Conservation (phyloP, 2,329 filamentous ascomycete species). For the Fusarium sacchari region DNA sequence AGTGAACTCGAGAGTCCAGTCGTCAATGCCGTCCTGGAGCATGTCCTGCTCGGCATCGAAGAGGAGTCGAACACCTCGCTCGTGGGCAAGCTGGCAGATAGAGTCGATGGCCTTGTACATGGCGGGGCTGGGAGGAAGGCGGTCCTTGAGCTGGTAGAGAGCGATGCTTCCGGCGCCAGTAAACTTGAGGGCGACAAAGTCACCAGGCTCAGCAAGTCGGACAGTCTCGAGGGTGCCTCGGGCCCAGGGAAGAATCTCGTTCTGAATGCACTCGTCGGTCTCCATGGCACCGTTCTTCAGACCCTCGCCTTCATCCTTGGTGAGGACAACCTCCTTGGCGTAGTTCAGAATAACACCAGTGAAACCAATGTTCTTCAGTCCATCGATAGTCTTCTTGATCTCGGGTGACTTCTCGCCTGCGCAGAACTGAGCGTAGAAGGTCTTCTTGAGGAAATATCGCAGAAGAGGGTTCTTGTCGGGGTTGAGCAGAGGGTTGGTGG, state of each 20-base stretch:
- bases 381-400: constrained; percentile 70
- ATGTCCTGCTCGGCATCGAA: constrained; percentile 88
- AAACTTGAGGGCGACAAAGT: constrained; percentile 79
- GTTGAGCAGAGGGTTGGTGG: constrained; percentile 72
- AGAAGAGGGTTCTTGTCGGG: constrained; percentile 81
- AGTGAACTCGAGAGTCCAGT: constrained; percentile 82
- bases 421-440: constrained; percentile 92
- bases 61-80: constrained; percentile 76
- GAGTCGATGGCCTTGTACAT: constrained; percentile 77
- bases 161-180: constrained; percentile 83
- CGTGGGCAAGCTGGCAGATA: constrained; percentile 77
- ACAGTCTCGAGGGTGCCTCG: constrained; percentile 80
- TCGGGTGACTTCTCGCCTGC: constrained; percentile 79
- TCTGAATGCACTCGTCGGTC: constrained; percentile 59
- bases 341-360: constrained; percentile 87
- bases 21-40: constrained; percentile 82
- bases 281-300: constrained; percentile 59
- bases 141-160: constrained; percentile 72
- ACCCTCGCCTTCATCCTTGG: constrained; percentile 60
- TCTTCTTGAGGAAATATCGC: constrained; percentile 76
- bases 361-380: constrained; percentile 79
- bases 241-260: constrained; percentile 77
- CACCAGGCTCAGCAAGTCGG: constrained; percentile 68
- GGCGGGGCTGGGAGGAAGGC: constrained; percentile 67
- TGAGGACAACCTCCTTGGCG: constrained; percentile 81